A percentile compares a stretch with the other conserved stretches of the same genome.
Conservation (phyloP, 768 basidiomycete species). For the Amanita thiersii region DNA sequence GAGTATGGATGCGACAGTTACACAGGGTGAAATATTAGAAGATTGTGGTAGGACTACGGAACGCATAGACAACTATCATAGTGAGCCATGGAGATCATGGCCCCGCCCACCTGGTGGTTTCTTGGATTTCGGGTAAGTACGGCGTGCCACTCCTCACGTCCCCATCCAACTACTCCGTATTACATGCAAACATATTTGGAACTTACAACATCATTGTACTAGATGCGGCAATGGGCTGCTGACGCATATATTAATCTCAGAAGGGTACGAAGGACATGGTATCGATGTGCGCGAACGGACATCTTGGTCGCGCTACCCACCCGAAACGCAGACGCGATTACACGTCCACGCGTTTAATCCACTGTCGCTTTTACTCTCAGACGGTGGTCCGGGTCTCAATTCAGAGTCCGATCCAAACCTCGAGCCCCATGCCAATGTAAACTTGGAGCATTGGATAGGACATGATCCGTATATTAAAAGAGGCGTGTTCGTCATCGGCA, state of each 20-base stretch:
- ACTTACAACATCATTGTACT: not conserved
- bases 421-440: no score
- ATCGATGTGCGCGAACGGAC: conserved; percentile 80
- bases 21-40: conserved; percentile 5
- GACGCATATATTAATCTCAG: conserved; percentile 75
- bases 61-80: not conserved
- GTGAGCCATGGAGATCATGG: conserved; percentile 61
- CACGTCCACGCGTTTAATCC: conserved; percentile 72
- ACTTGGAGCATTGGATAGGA: not conserved
- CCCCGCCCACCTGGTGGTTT: conserved; percentile 80
- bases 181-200: not conserved
- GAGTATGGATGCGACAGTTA: conserved; percentile 4
- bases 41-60: no score
- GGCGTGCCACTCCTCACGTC: no score
- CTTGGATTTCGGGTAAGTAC: conserved; percentile 78
- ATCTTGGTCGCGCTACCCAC: conserved; percentile 79
- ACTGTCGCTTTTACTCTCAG: not conserved
- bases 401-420: no score
- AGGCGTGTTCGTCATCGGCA: conserved; percentile 77
- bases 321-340: conserved; percentile 48
- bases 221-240: conserved; percentile 93
- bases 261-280: conserved; percentile 81
- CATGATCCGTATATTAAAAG: conserved; percentile 22
- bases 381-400: not conserved
- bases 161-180: not conserved